Base-by-base conservation (phyloP, 768 basidiomycete genomes). In the Leccinum barrowsii region DNA sequence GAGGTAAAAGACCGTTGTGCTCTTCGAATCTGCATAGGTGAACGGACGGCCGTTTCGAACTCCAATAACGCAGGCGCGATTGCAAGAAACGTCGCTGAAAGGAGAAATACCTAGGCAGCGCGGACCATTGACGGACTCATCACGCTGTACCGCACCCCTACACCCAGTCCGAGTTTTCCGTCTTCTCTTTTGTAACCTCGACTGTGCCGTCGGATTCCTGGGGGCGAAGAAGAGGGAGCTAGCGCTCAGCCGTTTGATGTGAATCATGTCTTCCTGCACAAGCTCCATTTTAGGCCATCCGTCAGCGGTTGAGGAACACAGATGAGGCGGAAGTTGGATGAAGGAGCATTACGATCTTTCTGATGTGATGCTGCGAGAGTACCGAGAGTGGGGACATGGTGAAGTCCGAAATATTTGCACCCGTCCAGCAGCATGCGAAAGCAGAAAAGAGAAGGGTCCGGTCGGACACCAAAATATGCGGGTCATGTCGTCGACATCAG, bases 21-120 rank as follows among this genome's bases (percentile, higher is more conserved):
- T 34, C 32, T 34, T 34, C 32, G 12, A 13, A 34, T 34, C 12
- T 34, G 32, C 32, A 13, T 34, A 13, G 32, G 7, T 13, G 32
- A 34, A 34, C 12, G 32, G 5, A 34, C 12, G 32, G 12, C 32
- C 32, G 0, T 34, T 34, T 8, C 32, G 32, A 13, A 34, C 1
- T 34, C 32, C 32, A 32, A 34, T 34, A 34, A 34, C 12, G 32
- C 32, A 34, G 32, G 5, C 12, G 12, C 32, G 2, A 34, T 13
- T 5, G 32, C 30, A 30, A 30, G 30, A 30, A 34, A 34, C 12
- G 32, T 8, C 32, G 32, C 32, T 34, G 32, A 34, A 34, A 13
- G 0, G 32, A 82, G n/a, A n/a, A n/a, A n/a, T n/a, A 34, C 32
- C 32, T 0, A 11, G 32, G 32, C 32, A 32, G 32, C 32, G 11